phyloP scores from a whole-genome alignment of 371 early-diverging fungal species.

The Paramicrosporidium saccamoebae region DNA sequence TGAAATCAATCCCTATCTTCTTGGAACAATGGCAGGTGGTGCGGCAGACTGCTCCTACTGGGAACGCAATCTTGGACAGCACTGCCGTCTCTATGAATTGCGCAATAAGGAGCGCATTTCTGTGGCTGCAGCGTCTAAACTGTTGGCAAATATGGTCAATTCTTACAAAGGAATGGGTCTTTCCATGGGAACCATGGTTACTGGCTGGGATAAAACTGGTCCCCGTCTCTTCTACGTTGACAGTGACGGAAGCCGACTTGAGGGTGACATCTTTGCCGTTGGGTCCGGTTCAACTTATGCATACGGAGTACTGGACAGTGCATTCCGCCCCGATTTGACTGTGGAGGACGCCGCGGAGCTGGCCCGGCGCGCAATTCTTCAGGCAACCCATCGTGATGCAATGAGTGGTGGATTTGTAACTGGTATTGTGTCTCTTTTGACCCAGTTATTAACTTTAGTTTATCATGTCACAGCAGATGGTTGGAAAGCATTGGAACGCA shows the following conservation, averaged over 20 bases:
- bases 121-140: constrained; percentile 92
- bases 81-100: constrained; percentile 82
- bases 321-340: constrained; percentile 58
- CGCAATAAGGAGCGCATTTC: constrained; percentile 92
- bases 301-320: constrained; percentile 81
- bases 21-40: constrained; percentile 99
- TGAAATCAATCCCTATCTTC: constrained; percentile 92
- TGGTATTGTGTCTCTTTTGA: constrained; percentile 10
- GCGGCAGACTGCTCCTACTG: constrained; percentile 99
- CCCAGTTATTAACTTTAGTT: constrained; percentile 9
- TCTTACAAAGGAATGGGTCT: constrained; percentile 95
- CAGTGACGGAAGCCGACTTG: constrained; percentile 73
- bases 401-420: constrained; percentile 89
- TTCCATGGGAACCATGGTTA: constrained; percentile 98
- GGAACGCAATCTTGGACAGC: constrained; percentile 92
- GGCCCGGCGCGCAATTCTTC: constrained; percentile 83
- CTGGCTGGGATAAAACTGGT: constrained; percentile 93
- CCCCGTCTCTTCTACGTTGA: constrained; percentile 95
- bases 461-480: constrained; percentile 74
- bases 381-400: constrained; percentile 96
- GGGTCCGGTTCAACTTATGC: constrained; percentile 94
- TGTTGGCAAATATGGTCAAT: constrained; percentile 83
- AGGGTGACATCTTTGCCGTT: constrained; percentile 78
- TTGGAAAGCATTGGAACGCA: constrained; percentile 55
- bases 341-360: constrained; percentile 82